phyloP scores from a whole-genome alignment of 768 basidiomycete genomes.

The Chalciporus piperatus region DNA sequence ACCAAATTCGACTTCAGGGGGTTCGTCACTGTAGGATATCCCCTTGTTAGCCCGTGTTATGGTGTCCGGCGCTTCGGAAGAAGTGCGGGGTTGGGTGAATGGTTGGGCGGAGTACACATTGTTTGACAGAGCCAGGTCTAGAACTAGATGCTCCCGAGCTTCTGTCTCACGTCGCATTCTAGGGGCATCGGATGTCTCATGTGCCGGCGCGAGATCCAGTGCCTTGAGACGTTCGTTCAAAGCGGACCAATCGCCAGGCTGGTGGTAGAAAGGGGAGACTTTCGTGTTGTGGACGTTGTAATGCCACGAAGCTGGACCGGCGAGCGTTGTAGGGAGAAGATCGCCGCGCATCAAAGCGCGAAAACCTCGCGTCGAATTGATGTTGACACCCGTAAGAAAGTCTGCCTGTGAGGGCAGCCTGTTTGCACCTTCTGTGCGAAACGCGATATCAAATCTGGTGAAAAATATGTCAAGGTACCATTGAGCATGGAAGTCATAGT shows the following conservation, averaged over 20 bases:
- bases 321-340: constrained; percentile 39
- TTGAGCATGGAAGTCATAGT: background rate
- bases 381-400: constrained; percentile 53
- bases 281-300: constrained; percentile 47
- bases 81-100: constrained; percentile 29
- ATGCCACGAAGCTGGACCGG: constrained; percentile 50
- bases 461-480: background rate
- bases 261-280: constrained; percentile 38
- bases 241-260: constrained; percentile 33
- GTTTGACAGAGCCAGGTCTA: constrained; percentile 61
- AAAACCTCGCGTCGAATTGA: constrained; percentile 53
- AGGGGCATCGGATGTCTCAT: constrained; percentile 38
- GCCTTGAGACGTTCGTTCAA: constrained; percentile 39
- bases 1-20: constrained; percentile 58
- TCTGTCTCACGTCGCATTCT: constrained; percentile 44
- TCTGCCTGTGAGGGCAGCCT: constrained; percentile 43
- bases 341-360: constrained; percentile 50
- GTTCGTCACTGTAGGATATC: constrained; percentile 52
- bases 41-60: constrained; percentile 23
- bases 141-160: constrained; percentile 57
- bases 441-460: constrained; percentile 60
- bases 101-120: constrained; percentile 52
- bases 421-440: constrained; percentile 52
- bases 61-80: constrained; percentile 7
- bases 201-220: constrained; percentile 42